These are phyloP conservation scores for Penicillium maclennaniae DNA, from an alignment of 495 filamentous ascomycete genomes.

Conservation along the genomic window DNA sequence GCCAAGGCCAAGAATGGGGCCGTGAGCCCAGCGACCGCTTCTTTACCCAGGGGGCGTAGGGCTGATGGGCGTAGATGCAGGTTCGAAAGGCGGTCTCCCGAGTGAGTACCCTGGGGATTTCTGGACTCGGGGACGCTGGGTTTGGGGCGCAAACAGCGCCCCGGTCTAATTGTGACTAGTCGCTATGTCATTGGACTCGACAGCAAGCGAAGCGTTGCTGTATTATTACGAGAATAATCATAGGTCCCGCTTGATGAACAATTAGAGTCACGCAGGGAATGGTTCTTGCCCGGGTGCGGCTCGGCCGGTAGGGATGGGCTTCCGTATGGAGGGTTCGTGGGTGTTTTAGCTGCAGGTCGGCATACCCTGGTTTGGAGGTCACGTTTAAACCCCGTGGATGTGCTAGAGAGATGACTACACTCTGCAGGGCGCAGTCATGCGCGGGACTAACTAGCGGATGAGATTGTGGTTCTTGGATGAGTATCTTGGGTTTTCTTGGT, in stretches of 20 bases:
- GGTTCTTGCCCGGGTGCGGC: slow-evolving; percentile 10
- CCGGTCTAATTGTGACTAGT: not conserved
- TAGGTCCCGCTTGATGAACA: not conserved
- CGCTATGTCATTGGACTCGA: not conserved
- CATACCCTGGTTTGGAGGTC: not conserved
- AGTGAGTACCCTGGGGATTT: no score
- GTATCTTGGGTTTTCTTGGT: not conserved
- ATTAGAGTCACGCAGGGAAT: not conserved
- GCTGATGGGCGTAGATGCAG: slow-evolving; percentile 7
- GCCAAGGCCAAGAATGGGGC: not conserved
- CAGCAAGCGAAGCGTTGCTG: not conserved
- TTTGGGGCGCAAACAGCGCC: not conserved
- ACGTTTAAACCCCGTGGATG: not conserved
- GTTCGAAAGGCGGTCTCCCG: slow-evolving; percentile 7
- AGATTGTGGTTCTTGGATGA: not conserved
- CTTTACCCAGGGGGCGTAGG: slow-evolving; percentile 16
- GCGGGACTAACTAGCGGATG: not conserved
- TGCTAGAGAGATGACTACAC: slow-evolving; percentile 3
- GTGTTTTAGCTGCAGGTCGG: not conserved
- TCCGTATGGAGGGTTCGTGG: not conserved
- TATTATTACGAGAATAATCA: not conserved
- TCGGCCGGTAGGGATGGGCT: slow-evolving; percentile 2
- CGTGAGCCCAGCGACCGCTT: slow-evolving; percentile 6
- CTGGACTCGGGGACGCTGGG: not conserved
- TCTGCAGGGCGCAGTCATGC: slow-evolving; percentile 9